Conservation (phyloP, 2,329 filamentous ascomycete species). For the Aspergillus pseudoglaucus region DNA sequence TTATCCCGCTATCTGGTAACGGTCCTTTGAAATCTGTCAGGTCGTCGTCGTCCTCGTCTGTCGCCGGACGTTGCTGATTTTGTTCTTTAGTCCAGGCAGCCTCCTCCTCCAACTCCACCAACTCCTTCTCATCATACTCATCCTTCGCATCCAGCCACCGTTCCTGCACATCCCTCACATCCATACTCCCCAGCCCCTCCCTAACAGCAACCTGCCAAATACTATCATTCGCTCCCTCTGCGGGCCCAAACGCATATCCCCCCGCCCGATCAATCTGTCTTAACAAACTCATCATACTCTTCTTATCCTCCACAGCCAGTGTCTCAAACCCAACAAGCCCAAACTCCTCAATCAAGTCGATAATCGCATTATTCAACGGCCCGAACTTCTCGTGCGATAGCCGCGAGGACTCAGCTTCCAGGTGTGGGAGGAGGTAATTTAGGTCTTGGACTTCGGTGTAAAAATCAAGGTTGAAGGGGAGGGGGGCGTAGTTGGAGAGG, state of each 20-base stretch:
- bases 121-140: constrained; percentile 75
- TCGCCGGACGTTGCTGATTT: constrained; percentile 20
- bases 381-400: constrained; percentile 69
- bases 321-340: constrained; percentile 88
- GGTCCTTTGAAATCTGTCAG: constrained; percentile 27
- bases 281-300: constrained; percentile 89
- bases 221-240: constrained; percentile 87
- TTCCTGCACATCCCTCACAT: constrained; percentile 86
- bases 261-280: constrained; percentile 85
- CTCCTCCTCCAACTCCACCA: constrained; percentile 68
- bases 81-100: constrained; percentile 45
- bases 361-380: constrained; percentile 77
- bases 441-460: constrained; percentile 97
- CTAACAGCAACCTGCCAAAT: constrained; percentile 97
- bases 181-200: constrained; percentile 61
- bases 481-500: constrained; percentile 70
- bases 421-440: constrained; percentile 69
- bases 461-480: constrained; percentile 93
- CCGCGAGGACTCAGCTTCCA: constrained; percentile 70
- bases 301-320: constrained; percentile 91
- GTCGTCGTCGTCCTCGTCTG: constrained; percentile 32
- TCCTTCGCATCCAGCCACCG: constrained; percentile 90
- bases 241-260: constrained; percentile 85
- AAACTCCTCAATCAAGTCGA: constrained; percentile 82
- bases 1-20: constrained; percentile 60